Conservation (phyloP, 257 asterid species). For the Solanum corneliomulleri region DNA sequence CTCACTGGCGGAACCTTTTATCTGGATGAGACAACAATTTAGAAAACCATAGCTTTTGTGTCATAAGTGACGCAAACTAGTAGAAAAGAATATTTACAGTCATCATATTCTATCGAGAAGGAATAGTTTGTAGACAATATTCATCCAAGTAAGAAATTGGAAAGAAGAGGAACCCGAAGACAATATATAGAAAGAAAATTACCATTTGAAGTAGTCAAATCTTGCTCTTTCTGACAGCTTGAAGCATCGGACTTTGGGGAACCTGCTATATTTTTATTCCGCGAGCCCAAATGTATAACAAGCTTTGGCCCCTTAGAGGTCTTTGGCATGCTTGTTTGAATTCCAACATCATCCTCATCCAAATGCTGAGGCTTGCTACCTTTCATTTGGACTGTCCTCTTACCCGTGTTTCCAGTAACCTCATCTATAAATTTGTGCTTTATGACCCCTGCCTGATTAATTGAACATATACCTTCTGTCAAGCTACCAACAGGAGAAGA, state of each 20-base stretch:
- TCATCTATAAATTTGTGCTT: slow-evolving; percentile 48
- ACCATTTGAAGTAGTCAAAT: slow-evolving; percentile 56
- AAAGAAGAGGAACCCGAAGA: not conserved
- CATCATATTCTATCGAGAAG: not conserved
- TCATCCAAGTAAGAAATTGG: not conserved
- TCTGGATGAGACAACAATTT: not conserved
- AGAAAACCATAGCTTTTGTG: not conserved
- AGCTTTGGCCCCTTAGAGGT: slow-evolving; percentile 68
- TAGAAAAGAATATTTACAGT: not conserved
- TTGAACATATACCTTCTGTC: slow-evolving; percentile 33
- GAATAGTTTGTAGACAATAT: not conserved
- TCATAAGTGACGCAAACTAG: not conserved
- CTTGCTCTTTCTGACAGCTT: slow-evolving; percentile 42
- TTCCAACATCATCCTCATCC: slow-evolving; percentile 38
- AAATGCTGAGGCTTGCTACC: slow-evolving; percentile 33
- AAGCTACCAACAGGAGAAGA: slow-evolving; percentile 56
- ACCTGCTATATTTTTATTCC: slow-evolving; percentile 43
- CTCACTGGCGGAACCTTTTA: not conserved
- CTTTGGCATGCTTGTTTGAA: slow-evolving; percentile 30
- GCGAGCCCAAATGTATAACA: slow-evolving; percentile 85
- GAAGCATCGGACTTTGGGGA: slow-evolving; percentile 62
- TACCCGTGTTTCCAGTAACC: slow-evolving; percentile 30
- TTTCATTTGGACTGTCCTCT: slow-evolving; percentile 56
- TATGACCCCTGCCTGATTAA: slow-evolving; percentile 32
- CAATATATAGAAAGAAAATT: not conserved